These are phyloP conservation scores for Neofusicoccum parvum DNA, from an alignment of 2,329 filamentous ascomycete species.

Conservation along the genomic window DNA sequence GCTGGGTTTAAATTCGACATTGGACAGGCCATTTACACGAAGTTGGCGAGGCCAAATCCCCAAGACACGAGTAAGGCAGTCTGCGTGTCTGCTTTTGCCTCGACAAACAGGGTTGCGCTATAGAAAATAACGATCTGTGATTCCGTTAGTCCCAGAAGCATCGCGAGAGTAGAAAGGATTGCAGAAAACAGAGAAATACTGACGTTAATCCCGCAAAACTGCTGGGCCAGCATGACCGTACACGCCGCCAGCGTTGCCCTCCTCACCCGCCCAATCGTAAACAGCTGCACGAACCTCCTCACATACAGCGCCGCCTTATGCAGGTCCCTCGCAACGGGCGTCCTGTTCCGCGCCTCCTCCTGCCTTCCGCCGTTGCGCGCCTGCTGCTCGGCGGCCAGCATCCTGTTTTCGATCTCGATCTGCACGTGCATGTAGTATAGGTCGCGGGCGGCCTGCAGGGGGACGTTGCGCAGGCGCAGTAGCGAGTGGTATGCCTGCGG, in stretches of 20 bases:
- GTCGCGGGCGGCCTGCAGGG: conserved; percentile 57
- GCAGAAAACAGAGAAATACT: conserved; percentile 28
- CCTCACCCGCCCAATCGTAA: conserved; percentile 31
- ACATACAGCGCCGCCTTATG: conserved; percentile 16
- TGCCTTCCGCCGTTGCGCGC: conserved; percentile 21
- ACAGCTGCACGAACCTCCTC: conserved; percentile 23
- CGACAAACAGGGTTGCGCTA: background rate
- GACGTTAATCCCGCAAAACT: conserved; percentile 34
- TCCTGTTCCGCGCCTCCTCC: background rate
- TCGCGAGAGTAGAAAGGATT: conserved; percentile 26
- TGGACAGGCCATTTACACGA: conserved; percentile 29
- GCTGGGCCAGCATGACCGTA: conserved; percentile 37
- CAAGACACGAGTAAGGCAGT: conserved; percentile 42
- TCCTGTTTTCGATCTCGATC: conserved; percentile 37
- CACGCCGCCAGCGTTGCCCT: conserved; percentile 29
- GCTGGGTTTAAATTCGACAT: no score
- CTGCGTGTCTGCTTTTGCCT: background rate
- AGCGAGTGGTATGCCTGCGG: conserved; percentile 36
- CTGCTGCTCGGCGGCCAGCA: conserved; percentile 34
- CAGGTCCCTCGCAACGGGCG: conserved; percentile 2
- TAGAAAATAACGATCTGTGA: conserved; percentile 20
- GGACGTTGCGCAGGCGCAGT: conserved; percentile 56
- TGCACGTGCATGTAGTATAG: conserved; percentile 50
- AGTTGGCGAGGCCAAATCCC: conserved; percentile 50
- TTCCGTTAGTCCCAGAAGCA: background rate